These are phyloP conservation scores for Asclepias syriaca DNA, from an alignment of 257 asterid genomes.

Conservation along the genomic window DNA sequence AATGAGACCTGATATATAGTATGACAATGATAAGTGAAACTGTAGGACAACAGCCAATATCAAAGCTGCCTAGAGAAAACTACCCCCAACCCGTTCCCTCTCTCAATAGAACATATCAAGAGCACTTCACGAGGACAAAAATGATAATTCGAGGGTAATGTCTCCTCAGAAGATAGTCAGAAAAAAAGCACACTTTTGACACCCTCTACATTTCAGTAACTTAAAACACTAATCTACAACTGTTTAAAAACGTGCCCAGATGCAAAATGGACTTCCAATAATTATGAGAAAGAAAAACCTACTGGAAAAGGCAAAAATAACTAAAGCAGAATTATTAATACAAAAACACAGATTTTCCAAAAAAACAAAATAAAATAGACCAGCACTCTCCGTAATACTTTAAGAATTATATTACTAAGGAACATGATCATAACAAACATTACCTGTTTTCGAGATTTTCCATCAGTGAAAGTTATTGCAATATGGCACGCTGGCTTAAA, in stretches of 20 bases:
- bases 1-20: conserved; percentile 29
- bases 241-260: background rate
- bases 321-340: background rate
- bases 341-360: too few relatives aligned
- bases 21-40: background rate
- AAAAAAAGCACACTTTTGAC: background rate
- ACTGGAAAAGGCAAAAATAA: background rate
- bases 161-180: background rate
- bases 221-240: background rate
- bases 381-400: background rate
- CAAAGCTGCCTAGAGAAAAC: background rate
- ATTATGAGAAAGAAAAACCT: background rate
- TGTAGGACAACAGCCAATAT: background rate
- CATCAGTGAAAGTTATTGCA: conserved; percentile 66
- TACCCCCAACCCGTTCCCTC: background rate
- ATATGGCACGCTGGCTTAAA: conserved; percentile 90
- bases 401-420: background rate
- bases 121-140: background rate
- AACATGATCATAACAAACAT: background rate
- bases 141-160: background rate
- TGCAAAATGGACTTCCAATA: background rate
- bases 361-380: too few relatives aligned
- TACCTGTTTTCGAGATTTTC: conserved; percentile 84
- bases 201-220: background rate
- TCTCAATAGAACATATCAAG: too few relatives aligned